Evolutionary conservation across 371 early-diverging fungal genomes (phyloP), one percentile per base, ranked within the genome.

Genomic region (Zychaea mexicana): DNA sequence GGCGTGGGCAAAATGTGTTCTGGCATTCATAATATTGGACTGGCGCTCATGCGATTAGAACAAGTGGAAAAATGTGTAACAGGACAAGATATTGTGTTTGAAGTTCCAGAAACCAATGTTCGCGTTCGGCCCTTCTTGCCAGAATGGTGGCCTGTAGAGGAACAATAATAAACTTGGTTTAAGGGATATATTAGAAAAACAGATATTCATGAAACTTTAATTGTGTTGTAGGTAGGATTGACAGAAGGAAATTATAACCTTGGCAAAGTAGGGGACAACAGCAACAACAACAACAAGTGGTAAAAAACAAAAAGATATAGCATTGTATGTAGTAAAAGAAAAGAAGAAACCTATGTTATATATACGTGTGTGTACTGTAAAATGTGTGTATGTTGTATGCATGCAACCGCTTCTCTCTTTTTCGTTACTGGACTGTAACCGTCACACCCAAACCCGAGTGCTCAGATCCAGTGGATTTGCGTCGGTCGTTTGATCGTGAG

Each of bases 11-110:
- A 88, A 67, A 70, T 89, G 32, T 83, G 88, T 54, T 83, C 86
- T 4, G 81, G 85, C 22, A 68, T 88, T 17, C 81, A 87, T 73
- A 96, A 95, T 62, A 86, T 94, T 52, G 96, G 93, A 0, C 77
- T 96, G 47, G 96, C 95, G 7, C 81, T 96, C 73, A 78, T 96
- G 84, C 85, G 94, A 38, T 69, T 96, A 52, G 96, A 96, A 26
- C 78, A 84, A 28, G 87, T 92, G 0, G 65, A 79, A 27, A 69
- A 71, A 33, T 68, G 45, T 39, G 66, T 60, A 1, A 52, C 32
- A 0, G 62, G 57, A 0, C 57, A 67, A 10, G 61, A 65, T 19
- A 60, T 69, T 3, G 32, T 19, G 7, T 82, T 83, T 55, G 64
- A 66, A 3, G 72, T 79, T 9, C 72, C 74, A 45, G 73, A 81